Evolutionary conservation across 2,329 filamentous ascomycete species (phyloP), one percentile per base, ranked within the genome.

Genomic region (Fusarium gaditjirri): DNA sequence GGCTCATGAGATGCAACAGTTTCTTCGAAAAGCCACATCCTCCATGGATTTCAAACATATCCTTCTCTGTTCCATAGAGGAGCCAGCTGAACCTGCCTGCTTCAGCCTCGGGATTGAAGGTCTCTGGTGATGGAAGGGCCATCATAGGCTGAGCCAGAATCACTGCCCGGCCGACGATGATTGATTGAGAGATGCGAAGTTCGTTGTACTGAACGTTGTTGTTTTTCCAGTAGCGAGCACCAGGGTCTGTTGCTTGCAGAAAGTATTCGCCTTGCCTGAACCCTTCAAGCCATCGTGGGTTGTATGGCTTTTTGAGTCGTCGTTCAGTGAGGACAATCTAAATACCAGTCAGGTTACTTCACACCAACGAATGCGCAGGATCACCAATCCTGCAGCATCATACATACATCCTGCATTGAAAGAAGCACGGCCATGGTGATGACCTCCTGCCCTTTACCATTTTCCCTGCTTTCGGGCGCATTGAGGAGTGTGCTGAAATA

Each of bases 11-110:
- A 50, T 83, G 78, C 27, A 84, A 75, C 8, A 84, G 72, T 43
- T 79, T 81, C 56, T 81, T 83, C 0, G 82, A 84, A 61, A 84
- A 84, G 14, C 82, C 82, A 50, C 82, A 84, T 1, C 81, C 82
- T 13, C 82, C 82, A 49, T 84, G 82, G 8, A 84, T 82, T 56
- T 83, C 77, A 38, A 78, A 79, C 68, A 80, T 78, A 16, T 83
- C 80, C 23, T 62, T 68, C 38, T 78, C 74, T 1, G 77, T 78
- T 6, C 81, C 82, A 44, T 83, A 82, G 1, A 82, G 74, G 13
- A 84, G 77, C 81, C 82, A 84, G 12, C 76, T 79, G 53, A 84
- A 84, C 29, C 81, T 76, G 6, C 73, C 65, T 3, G 78, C 67
- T 54, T 82, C 78, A 14, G 70, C 61, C 31, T 78, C 65, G 1